A percentile compares a stretch with the other conserved stretches of the same genome.
phyloP scores from a whole-genome alignment of 768 basidiomycete species.

The Cystoderma amianthinum region DNA sequence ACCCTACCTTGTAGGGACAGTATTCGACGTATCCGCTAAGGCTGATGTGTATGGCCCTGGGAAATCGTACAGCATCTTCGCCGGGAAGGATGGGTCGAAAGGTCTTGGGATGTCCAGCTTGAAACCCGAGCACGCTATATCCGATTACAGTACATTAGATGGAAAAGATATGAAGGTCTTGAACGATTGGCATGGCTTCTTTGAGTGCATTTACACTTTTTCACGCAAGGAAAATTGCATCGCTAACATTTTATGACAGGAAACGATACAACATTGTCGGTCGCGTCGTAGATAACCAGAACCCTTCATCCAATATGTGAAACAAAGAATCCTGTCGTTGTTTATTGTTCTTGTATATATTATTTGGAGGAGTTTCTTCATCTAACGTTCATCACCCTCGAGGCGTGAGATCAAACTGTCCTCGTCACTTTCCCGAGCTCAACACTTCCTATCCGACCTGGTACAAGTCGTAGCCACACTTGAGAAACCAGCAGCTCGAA shows the following conservation, averaged over 20 bases:
- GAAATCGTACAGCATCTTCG: slow-evolving; percentile 76
- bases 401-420: too few species aligned
- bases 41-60: slow-evolving; percentile 86
- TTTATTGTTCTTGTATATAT: too few species aligned
- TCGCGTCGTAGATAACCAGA: slow-evolving; percentile 54
- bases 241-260: slow-evolving; percentile 32
- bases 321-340: too few species aligned
- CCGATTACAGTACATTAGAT: slow-evolving; percentile 75
- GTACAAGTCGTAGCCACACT: too few species aligned
- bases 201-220: slow-evolving; percentile 51
- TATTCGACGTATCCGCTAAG: slow-evolving; percentile 88
- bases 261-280: slow-evolving; percentile 90
- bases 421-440: too few species aligned
- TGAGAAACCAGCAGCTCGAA: too few species aligned
- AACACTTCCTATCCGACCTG: too few species aligned
- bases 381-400: too few species aligned
- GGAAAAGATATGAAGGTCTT: slow-evolving; percentile 73
- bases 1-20: slow-evolving; percentile 43
- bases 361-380: too few species aligned
- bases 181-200: slow-evolving; percentile 87
- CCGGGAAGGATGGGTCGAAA: slow-evolving; percentile 88
- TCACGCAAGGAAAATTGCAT: not conserved
- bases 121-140: slow-evolving; percentile 76
- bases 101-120: slow-evolving; percentile 89
- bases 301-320: slow-evolving; percentile 8